Evolutionary conservation across 345 rosid species (phyloP), one percentile per base, ranked within the genome.

Genomic region (Ailanthus altissimus): DNA sequence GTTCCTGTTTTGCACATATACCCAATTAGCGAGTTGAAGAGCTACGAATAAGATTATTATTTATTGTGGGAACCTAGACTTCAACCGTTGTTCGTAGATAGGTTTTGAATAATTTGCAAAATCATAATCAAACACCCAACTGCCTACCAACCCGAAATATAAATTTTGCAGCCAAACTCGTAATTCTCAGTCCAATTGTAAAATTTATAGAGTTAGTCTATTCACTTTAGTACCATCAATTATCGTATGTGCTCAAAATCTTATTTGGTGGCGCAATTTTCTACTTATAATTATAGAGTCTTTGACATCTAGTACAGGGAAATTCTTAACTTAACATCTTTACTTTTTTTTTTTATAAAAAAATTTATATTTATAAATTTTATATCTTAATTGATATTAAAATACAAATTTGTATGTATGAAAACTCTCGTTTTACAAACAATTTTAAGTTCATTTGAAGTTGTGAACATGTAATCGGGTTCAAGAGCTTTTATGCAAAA

Each of bases 41-140:
- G 38, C 4, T 67, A 8, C 23, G n/a, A 49, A 49, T 14, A 47
- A 6, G 8, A 47, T 40, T n/a, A n/a, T n/a, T n/a, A n/a, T n/a
- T n/a, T 36, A 38, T 36, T 63, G 67, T 18, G 46, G 2, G 38
- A 46, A 23, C 54, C 54, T 43, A 21, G 6, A 7, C 6, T 46
- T 36, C 43, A 62, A 62, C 66, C 16, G n/a, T n/a, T n/a, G n/a
- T n/a, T n/a, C n/a, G n/a, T n/a, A n/a, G n/a, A n/a, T n/a, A n/a
- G n/a, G n/a, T n/a, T n/a, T n/a, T n/a, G n/a, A 69, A 28, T 69
- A 26, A 28, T 49, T 50, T 69, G 43, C 45, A 18, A 69, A 50
- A 0, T 28, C 23, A 14, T 8, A 25, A 46, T 50, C 72, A 2
- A 47, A 47, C 57, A 1, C 2, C 59, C 50, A 49, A 15, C 58